Evolutionary conservation across 768 basidiomycete species (phyloP).

Genomic region (Boletales sp.): DNA sequence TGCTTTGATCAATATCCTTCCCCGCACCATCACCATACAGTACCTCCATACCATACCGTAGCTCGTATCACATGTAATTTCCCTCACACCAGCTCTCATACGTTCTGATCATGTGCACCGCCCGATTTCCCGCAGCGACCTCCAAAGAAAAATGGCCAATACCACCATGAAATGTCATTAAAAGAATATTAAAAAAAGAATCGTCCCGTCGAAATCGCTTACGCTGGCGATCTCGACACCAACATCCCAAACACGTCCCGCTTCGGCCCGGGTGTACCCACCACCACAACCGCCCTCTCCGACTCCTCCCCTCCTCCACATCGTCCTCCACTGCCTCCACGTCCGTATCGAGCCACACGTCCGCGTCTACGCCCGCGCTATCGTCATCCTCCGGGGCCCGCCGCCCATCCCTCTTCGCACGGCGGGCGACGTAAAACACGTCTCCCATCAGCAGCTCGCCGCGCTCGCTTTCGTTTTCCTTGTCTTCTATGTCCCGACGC

Average conservation of each 20-base stretch:
- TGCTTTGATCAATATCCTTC: too few species aligned
- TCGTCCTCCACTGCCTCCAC: conserved; percentile 23
- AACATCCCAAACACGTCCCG: conserved; percentile 11
- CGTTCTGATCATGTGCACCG: too few species aligned
- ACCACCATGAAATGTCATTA: too few species aligned
- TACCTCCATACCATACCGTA: too few species aligned
- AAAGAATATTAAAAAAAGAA: too few species aligned
- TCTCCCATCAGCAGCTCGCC: conserved; percentile 12
- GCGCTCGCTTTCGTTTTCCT: conserved; percentile 11
- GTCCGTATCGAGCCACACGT: conserved; percentile 40
- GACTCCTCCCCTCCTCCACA: conserved; percentile 11
- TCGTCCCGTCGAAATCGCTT: too few species aligned
- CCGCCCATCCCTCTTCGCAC: not conserved
- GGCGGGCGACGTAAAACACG: conserved; percentile 6
- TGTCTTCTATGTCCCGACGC: not conserved
- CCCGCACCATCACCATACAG: too few species aligned
- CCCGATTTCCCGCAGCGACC: too few species aligned
- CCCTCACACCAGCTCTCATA: too few species aligned
- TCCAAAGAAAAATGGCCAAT: too few species aligned
- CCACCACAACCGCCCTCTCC: conserved; percentile 11
- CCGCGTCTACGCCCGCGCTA: conserved; percentile 15
- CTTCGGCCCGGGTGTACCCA: conserved; percentile 1
- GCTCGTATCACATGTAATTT: too few species aligned
- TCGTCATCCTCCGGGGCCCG: conserved; percentile 6
- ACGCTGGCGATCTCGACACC: not conserved